Conservation (phyloP, 2,329 filamentous ascomycete genomes). For the Penicillium palitans region DNA sequence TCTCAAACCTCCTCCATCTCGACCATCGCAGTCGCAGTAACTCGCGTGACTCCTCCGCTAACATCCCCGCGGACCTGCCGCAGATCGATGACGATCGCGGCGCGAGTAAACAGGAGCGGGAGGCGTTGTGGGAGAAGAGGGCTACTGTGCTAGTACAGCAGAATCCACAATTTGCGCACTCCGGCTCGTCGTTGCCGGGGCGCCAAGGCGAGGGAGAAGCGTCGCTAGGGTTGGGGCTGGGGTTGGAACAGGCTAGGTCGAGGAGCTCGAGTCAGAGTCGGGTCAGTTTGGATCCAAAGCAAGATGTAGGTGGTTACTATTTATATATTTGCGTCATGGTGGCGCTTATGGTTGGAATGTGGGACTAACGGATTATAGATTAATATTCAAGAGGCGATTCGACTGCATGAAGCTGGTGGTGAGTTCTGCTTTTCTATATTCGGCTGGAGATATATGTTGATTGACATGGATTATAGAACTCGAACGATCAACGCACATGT, state of each 20-base stretch:
- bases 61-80: constrained; percentile 77
- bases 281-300: constrained; percentile 31
- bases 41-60: constrained; percentile 53
- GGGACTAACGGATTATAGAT: constrained; percentile 27
- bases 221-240: constrained; percentile 1
- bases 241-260: constrained; percentile 16
- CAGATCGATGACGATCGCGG: constrained; percentile 60
- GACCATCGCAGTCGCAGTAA: constrained; percentile 35
- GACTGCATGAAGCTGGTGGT: constrained; percentile 79
- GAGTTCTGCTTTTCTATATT: constrained; percentile 16
- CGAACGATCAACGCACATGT: constrained; percentile 77
- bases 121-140: constrained; percentile 86
- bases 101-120: constrained; percentile 53
- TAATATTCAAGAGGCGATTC: constrained; percentile 93
- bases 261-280: constrained; percentile 38
- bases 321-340: background rate
- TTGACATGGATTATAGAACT: constrained; percentile 53
- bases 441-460: background rate
- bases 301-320: constrained; percentile 36
- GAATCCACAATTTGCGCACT: constrained; percentile 46
- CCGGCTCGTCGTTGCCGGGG: constrained; percentile 34
- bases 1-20: constrained; percentile 39
- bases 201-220: constrained; percentile 1
- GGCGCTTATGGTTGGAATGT: background rate
- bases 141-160: constrained; percentile 80